Base-by-base conservation (phyloP, 768 basidiomycete species). In the Boletus pseudopeckii region DNA sequence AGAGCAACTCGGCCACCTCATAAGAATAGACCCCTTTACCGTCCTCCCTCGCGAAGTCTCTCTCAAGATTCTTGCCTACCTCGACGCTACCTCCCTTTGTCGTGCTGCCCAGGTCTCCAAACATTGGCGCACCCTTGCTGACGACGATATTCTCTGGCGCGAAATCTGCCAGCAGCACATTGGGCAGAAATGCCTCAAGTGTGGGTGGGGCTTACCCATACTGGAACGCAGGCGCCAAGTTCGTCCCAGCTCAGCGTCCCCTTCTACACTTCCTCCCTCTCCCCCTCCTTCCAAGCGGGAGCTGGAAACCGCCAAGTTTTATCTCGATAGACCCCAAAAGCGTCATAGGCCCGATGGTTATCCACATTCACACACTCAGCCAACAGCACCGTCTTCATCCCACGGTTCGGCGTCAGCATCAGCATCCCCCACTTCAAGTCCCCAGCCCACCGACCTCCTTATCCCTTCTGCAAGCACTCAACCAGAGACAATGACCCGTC, bases 111-210 rank as follows among this genome's bases (percentile, higher is more conserved):
- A 97, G 68, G 93, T 98, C 45, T 85, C 83, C 48, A 83, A 78
- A 48, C 80, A 79, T 4, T 99, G 97, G 97, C 88, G 82, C 64
- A 72, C 72, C 26, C 82, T 98, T 7, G 96, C 96, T 0, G 96
- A 98, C 72, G 96, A 98, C 68, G 91, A 99, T 63, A 76, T 93
- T 43, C 81, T 99, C 45, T 99, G 97, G 97, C 80, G 88, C 38
- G 85, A 86, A 20, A 98, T 99, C 68, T 98, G 97, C 70, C 92
- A 96, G 66, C 97, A 99, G 68, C 97, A 99, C 57, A 98, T 99
- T 51, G 96, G 96, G 18, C 86, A 93, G 64, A 96, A 93, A 65
- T 99, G 97, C 64, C 83, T 80, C 62, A 97, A 96, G 70, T 98
- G 97, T 62, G 97, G 97, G 3, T 98, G 96, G 95, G 95, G 94